Percentiles rank a stretch among this genome's conserved stretches.
Conservation (phyloP, 345 rosid genomes). For the Brassica cretica region DNA sequence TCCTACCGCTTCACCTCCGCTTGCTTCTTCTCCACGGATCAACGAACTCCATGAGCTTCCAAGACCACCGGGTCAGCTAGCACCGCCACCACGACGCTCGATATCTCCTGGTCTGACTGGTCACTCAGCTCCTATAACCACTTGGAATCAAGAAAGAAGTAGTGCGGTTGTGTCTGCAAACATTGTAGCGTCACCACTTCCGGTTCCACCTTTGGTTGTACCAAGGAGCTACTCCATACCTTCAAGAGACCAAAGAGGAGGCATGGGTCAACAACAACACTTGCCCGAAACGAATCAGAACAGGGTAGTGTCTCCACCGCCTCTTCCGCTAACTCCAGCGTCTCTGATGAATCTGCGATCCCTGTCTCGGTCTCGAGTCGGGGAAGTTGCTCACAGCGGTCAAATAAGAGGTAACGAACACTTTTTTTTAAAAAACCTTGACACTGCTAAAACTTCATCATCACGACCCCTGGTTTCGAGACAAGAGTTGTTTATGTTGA, state of each 20-base stretch:
- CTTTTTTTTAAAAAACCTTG: no score
- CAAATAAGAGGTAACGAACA: slow-evolving; percentile 63
- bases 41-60: slow-evolving; percentile 97
- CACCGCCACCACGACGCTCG: slow-evolving; percentile 45
- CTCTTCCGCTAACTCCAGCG: slow-evolving; percentile 81
- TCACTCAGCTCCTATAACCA: slow-evolving; percentile 77
- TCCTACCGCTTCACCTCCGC: slow-evolving; percentile 86
- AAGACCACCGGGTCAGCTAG: slow-evolving; percentile 61
- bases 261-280: slow-evolving; percentile 30
- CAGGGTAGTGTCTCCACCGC: slow-evolving; percentile 63
- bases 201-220: slow-evolving; percentile 65
- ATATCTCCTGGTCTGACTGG: slow-evolving; percentile 56
- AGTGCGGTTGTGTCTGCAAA: slow-evolving; percentile 41
- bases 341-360: slow-evolving; percentile 48
- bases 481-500: slow-evolving; percentile 15
- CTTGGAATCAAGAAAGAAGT: slow-evolving; percentile 61
- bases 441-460: background rate
- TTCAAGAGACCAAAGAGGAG: slow-evolving; percentile 63
- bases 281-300: slow-evolving; percentile 44
- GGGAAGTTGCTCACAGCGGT: slow-evolving; percentile 47
- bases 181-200: slow-evolving; percentile 74
- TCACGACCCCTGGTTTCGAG: background rate
- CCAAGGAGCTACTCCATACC: slow-evolving; percentile 89
- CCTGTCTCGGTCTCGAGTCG: slow-evolving; percentile 36
- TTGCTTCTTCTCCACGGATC: slow-evolving; percentile 75